These are phyloP conservation scores for Hypoxylon rubiginosum DNA, from an alignment of 2,329 filamentous ascomycete genomes.

Conservation along the genomic window DNA sequence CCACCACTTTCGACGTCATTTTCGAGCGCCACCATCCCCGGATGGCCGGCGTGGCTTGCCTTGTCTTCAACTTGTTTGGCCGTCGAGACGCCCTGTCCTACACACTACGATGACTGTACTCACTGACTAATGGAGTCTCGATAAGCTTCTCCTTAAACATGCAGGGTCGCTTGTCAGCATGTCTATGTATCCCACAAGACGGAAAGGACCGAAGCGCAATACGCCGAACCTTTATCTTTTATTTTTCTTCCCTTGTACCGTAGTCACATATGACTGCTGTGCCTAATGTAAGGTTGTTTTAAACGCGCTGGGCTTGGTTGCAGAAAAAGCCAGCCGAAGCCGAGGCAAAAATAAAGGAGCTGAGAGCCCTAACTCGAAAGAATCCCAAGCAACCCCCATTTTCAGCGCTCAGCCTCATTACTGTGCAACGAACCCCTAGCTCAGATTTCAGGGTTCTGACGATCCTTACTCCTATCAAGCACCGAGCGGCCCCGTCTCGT, in stretches of 20 bases:
- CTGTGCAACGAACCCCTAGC: constrained; percentile 37
- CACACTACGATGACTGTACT: constrained; percentile 21
- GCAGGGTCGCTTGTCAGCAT: constrained; percentile 24
- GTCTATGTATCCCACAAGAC: constrained; percentile 19
- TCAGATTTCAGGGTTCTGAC: constrained; percentile 31
- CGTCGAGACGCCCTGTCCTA: constrained; percentile 26
- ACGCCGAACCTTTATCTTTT: constrained; percentile 15
- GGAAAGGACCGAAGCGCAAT: constrained; percentile 40
- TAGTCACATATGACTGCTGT: constrained; percentile 19
- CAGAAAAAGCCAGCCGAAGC: constrained; percentile 32
- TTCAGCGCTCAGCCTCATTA: constrained; percentile 44
- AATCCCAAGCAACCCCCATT: constrained; percentile 20
- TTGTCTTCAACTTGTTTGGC: constrained; percentile 18
- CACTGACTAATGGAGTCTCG: constrained; percentile 14
- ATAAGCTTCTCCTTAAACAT: constrained; percentile 23
- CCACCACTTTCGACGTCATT: constrained; percentile 20
- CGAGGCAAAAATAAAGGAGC: constrained; percentile 38
- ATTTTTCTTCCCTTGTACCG: not conserved
- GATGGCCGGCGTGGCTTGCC: constrained; percentile 31
- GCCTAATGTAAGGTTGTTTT: constrained; percentile 13
- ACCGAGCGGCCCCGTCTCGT: constrained; percentile 35
- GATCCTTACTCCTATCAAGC: constrained; percentile 43
- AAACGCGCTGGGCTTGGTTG: constrained; percentile 15
- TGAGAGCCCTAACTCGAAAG: constrained; percentile 35
- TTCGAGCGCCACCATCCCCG: constrained; percentile 19